Evolutionary conservation across 2,329 filamentous ascomycete genomes (phyloP).

Genomic region (Aspergillus sp.): DNA sequence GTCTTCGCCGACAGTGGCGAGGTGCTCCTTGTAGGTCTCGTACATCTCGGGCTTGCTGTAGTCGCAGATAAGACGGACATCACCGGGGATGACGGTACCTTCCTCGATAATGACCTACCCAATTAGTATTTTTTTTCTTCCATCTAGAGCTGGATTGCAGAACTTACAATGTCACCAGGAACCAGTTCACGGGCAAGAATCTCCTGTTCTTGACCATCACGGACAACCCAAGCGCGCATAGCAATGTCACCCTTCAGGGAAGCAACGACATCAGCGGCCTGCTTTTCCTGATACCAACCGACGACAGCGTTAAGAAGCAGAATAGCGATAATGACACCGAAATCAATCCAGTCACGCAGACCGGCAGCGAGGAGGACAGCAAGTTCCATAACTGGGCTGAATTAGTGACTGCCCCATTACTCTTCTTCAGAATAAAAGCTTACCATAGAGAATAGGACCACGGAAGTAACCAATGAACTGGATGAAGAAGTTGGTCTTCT

Average conservation of each 20-base stretch:
- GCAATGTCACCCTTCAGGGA: slow-evolving; percentile 71
- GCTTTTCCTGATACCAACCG: slow-evolving; percentile 77
- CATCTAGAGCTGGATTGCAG: neutral
- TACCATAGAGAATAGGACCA: slow-evolving; percentile 71
- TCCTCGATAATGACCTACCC: slow-evolving; percentile 61
- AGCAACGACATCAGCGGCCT: slow-evolving; percentile 69
- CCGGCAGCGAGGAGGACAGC: slow-evolving; percentile 67
- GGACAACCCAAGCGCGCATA: slow-evolving; percentile 63
- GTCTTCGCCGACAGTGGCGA: slow-evolving; percentile 54
- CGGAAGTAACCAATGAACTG: slow-evolving; percentile 71
- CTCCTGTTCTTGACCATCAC: slow-evolving; percentile 60
- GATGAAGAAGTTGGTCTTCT: slow-evolving; percentile 69
- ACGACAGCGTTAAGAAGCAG: slow-evolving; percentile 67
- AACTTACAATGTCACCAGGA: slow-evolving; percentile 64
- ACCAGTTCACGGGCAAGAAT: slow-evolving; percentile 68
- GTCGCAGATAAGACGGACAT: slow-evolving; percentile 65
- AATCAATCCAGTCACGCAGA: slow-evolving; percentile 69
- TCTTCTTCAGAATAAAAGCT: slow-evolving; percentile 20
- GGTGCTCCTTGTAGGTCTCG: slow-evolving; percentile 60
- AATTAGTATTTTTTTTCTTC: neutral
- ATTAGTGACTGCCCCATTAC: neutral
- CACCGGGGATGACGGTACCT: slow-evolving; percentile 63
- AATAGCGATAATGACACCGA: slow-evolving; percentile 72
- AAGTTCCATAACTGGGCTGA: slow-evolving; percentile 58
- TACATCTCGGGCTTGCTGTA: slow-evolving; percentile 63